A percentile compares a stretch with the other conserved stretches of the same genome.
Conservation (phyloP, 2,329 filamentous ascomycete species). For the Myriosclerotinia scirpicola region DNA sequence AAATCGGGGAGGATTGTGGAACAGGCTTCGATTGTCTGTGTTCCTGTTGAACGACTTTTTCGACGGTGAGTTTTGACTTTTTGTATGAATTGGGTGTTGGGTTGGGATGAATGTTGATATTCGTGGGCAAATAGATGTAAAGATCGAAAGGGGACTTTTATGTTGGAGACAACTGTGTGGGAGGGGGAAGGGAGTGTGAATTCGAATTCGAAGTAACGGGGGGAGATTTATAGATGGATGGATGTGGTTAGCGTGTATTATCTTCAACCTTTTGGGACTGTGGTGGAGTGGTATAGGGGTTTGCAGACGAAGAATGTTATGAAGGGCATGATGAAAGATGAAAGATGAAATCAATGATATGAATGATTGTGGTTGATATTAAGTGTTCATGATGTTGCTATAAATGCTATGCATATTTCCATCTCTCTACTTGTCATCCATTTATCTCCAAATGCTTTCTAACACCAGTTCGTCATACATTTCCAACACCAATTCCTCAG, state of each 20-base stretch:
- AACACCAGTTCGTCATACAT: not conserved
- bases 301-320: no score
- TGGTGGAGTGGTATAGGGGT: no score
- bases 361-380: not conserved
- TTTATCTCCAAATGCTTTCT: not conserved
- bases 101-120: slow-evolving; percentile 23
- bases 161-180: slow-evolving; percentile 65
- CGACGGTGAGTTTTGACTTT: slow-evolving; percentile 50
- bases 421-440: not conserved
- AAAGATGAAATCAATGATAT: not conserved
- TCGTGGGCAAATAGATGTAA: slow-evolving; percentile 49
- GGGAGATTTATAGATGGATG: not conserved
- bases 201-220: slow-evolving; percentile 15
- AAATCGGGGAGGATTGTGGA: slow-evolving; percentile 49
- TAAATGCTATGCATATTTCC: not conserved
- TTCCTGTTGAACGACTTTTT: slow-evolving; percentile 59
- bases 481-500: not conserved
- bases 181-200: slow-evolving; percentile 43
- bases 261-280: no score
- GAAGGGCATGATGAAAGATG: not conserved
- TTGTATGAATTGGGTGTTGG: slow-evolving; percentile 9
- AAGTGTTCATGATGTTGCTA: not conserved
- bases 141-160: slow-evolving; percentile 57
- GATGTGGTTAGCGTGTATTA: slow-evolving; percentile 11
- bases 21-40: slow-evolving; percentile 44